Conservation (phyloP, 2,329 filamentous ascomycete genomes). For the Claviceps quebecensis region DNA sequence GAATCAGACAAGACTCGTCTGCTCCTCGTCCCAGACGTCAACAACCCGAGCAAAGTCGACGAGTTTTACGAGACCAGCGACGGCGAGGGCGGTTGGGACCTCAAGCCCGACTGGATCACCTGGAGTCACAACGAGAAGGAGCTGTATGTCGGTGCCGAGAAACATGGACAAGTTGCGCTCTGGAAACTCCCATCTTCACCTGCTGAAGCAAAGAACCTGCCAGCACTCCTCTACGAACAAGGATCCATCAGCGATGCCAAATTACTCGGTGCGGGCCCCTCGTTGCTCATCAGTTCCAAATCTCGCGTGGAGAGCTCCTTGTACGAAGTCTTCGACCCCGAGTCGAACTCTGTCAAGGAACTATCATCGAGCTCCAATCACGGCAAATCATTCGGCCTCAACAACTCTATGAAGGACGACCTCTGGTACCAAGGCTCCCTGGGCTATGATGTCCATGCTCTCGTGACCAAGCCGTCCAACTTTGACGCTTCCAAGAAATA, state of each 20-base stretch:
- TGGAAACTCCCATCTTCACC: conserved; percentile 48
- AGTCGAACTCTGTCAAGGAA: conserved; percentile 21
- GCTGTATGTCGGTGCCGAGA: conserved; percentile 63
- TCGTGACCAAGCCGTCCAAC: conserved; percentile 48
- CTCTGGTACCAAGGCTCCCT: conserved; percentile 56
- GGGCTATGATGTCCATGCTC: conserved; percentile 53
- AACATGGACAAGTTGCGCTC: conserved; percentile 46
- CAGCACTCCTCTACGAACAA: conserved; percentile 34
- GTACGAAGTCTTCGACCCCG: conserved; percentile 46
- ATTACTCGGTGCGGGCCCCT: conserved; percentile 31
- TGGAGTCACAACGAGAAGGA: conserved; percentile 47
- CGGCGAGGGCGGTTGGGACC: conserved; percentile 49
- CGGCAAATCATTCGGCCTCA: conserved; percentile 54
- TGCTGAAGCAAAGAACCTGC: conserved; percentile 30
- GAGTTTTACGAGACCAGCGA: conserved; percentile 50
- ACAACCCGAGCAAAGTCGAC: conserved; percentile 40
- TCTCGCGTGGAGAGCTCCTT: conserved; percentile 60
- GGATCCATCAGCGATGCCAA: conserved; percentile 41
- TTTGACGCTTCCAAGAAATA: conserved; percentile 62
- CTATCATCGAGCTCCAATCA: conserved; percentile 52
- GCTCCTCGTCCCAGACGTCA: conserved; percentile 48
- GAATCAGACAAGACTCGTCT: conserved; percentile 61
- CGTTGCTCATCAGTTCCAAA: conserved; percentile 50
- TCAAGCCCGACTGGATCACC: conserved; percentile 38
- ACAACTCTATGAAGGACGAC: conserved; percentile 47